Conservation (phyloP, 2,329 filamentous ascomycete genomes). For the Aspergillus pseudotamarii region DNA sequence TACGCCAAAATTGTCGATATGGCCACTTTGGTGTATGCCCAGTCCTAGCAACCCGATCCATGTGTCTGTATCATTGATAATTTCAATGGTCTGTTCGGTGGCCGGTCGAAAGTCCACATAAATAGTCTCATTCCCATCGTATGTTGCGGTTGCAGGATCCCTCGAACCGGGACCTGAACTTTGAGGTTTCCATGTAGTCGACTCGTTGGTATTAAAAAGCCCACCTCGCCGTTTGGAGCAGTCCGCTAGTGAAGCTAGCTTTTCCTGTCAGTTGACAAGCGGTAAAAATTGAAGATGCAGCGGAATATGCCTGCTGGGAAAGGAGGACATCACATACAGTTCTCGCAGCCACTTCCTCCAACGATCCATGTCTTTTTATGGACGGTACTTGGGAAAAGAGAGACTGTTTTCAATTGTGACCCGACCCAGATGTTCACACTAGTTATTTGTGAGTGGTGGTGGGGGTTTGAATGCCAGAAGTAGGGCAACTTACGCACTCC, state of each 20-base stretch:
- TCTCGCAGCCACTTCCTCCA: neutral
- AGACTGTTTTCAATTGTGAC: neutral
- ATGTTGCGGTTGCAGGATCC: neutral
- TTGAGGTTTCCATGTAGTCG: neutral
- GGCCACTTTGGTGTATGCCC: neutral
- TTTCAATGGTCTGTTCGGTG: neutral
- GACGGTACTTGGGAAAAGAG: neutral
- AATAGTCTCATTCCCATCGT: neutral
- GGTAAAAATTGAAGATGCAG: too few species aligned
- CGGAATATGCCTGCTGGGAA: too few species aligned
- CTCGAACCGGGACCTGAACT: neutral
- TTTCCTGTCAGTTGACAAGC: neutral
- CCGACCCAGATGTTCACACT: neutral
- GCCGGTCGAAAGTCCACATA: neutral
- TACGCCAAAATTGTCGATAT: neutral
- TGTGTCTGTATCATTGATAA: neutral
- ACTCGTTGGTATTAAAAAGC: neutral
- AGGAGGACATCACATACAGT: neutral
- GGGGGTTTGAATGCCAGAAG: neutral
- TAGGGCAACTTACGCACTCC: neutral
- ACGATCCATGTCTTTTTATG: neutral
- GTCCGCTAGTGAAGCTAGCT: neutral
- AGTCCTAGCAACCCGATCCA: slow-evolving; percentile 2
- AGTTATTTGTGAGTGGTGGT: neutral
- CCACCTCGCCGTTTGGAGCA: neutral